Evolutionary conservation across 768 basidiomycete genomes (phyloP), one percentile per base, ranked within the genome.

Genomic region (Pleurotus salmoneostramineus): DNA sequence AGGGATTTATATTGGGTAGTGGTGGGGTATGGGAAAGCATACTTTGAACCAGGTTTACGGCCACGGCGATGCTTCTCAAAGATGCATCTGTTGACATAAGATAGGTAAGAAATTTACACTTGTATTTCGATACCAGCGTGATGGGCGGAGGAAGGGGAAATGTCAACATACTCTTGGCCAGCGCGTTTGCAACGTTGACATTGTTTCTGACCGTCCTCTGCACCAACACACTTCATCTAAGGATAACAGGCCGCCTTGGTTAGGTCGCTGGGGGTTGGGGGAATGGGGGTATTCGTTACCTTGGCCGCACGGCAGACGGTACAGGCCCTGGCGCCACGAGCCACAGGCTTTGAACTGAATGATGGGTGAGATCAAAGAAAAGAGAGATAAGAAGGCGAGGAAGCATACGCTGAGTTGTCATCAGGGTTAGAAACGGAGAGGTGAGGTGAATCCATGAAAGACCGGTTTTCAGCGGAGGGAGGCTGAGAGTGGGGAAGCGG

Each of bases 31-130:
- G 40, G 31, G 45, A 46, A 71, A 77, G 27, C 69, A 93, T 69
- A 93, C 92, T 93, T 94, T 72, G 91, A 93, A 64, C 91, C 92
- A 14, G 91, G 91, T 66, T 94, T 94, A 57, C 91, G 83, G 44
- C 91, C 91, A 35, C 91, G 85, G 56, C 92, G 83, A 71, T 94
- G 91, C 70, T 93, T 94, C 75, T 94, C 91, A 64, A 94, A 94
- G 35, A 92, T 62, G 65, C 91, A 93, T 60, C 90, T 92, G 64
- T 8, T 50, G 55, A 58, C 32, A 44, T 37, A 48, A 35, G 59
- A 40, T 48, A 62, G 60, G 59, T 47, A 58, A 62, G 60, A 27
- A 27, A 27, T 27, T 27, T 27, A 27, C 21, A 27, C 3, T 27
- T 27, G 21, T 27, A 27, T 27, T 27, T 27, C 21, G 52, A 61